Conservation (phyloP, 2,329 filamentous ascomycete genomes). For the Trichophyton rubrum region DNA sequence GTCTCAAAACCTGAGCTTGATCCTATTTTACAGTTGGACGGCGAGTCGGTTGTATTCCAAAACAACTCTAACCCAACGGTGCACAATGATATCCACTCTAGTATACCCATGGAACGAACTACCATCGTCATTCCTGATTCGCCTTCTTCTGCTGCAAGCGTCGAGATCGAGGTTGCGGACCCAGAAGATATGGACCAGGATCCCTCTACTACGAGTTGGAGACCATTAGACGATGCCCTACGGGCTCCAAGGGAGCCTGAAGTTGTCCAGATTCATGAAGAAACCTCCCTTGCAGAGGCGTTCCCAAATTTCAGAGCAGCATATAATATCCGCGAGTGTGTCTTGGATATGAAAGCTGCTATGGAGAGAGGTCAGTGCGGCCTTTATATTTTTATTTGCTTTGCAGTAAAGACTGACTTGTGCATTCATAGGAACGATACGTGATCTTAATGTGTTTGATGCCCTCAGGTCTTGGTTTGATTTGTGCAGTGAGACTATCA, state of each 20-base stretch:
- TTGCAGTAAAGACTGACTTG: too few relatives aligned
- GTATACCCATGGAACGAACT: slow-evolving; percentile 9
- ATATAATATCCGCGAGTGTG: slow-evolving; percentile 21
- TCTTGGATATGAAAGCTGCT: slow-evolving; percentile 22
- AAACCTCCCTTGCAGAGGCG: slow-evolving; percentile 21
- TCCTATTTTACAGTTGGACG: not conserved
- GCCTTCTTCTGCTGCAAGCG: slow-evolving; percentile 34
- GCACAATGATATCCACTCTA: not conserved
- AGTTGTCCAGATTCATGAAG: slow-evolving; percentile 26
- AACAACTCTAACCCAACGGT: slow-evolving; percentile 9
- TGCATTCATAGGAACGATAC: slow-evolving; percentile 18
- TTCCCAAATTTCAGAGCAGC: slow-evolving; percentile 27
- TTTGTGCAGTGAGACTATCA: slow-evolving; percentile 24
- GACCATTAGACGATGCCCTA: slow-evolving; percentile 24
- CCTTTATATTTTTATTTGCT: not conserved
- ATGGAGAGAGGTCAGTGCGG: slow-evolving; percentile 28
- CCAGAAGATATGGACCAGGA: slow-evolving; percentile 39
- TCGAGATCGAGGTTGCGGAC: slow-evolving; percentile 39
- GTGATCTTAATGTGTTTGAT: slow-evolving; percentile 22
- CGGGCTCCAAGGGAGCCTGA: slow-evolving; percentile 22
- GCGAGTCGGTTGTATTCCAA: not conserved
- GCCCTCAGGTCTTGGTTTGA: slow-evolving; percentile 34
- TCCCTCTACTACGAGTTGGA: slow-evolving; percentile 34
- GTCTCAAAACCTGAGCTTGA: not conserved
- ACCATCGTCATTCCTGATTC: slow-evolving; percentile 28